These are phyloP conservation scores for Chalciporus sphaerocephalus DNA, from an alignment of 768 basidiomycete genomes.

Conservation along the genomic window DNA sequence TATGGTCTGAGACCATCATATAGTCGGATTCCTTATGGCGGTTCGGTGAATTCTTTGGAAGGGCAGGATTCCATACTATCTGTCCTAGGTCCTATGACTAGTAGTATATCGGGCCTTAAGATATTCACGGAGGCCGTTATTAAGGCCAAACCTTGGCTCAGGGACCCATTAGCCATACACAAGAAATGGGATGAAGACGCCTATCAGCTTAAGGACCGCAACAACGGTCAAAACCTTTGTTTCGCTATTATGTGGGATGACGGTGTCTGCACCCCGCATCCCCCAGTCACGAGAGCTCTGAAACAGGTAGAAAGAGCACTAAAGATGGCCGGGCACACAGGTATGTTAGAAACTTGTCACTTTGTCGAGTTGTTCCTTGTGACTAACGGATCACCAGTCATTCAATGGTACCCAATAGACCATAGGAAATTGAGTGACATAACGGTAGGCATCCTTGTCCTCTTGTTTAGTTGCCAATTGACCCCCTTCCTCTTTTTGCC, in stretches of 20 bases:
- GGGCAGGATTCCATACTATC: constrained; percentile 71
- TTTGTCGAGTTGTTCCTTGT: no score
- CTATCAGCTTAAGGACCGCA: constrained; percentile 58
- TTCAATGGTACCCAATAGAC: constrained; percentile 62
- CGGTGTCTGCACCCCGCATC: constrained; percentile 53
- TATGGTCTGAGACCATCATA: constrained; percentile 72
- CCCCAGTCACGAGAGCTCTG: constrained; percentile 60
- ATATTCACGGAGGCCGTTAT: constrained; percentile 62
- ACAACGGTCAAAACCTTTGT: constrained; percentile 46
- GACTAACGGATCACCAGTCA: constrained; percentile 39
- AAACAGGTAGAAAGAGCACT: constrained; percentile 54
- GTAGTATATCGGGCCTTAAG: constrained; percentile 56
- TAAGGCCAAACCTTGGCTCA: constrained; percentile 57
- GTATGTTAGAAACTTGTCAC: no score
- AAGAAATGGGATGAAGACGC: constrained; percentile 60
- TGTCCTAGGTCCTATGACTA: constrained; percentile 70
- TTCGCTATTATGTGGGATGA: constrained; percentile 68
- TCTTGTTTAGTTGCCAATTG: background rate
- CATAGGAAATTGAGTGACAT: constrained; percentile 43
- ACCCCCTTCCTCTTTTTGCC: background rate
- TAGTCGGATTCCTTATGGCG: constrained; percentile 66
- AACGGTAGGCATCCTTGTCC: constrained; percentile 35
- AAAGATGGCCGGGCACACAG: constrained; percentile 57
- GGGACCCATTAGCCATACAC: constrained; percentile 54
- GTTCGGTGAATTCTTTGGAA: constrained; percentile 57